Evolutionary conservation across 257 asterid species (phyloP), one percentile per base, ranked within the genome.

Genomic region (Plantago major): DNA sequence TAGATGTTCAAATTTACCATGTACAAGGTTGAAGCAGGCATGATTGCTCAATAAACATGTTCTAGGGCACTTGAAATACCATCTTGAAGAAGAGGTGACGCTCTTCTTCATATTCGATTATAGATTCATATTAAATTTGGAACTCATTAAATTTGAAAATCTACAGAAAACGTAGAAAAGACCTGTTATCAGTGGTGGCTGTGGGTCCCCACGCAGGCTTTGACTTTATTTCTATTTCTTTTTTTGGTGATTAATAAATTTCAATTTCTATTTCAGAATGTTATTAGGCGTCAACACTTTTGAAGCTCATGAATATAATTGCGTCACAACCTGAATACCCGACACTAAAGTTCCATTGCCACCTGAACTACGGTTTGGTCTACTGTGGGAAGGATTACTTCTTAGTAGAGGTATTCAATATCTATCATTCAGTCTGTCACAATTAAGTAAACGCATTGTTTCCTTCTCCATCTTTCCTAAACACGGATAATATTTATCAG

Each of bases 21-120:
- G 15, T 19, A 58, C 67, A 75, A 83, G 96, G 91, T 82, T 54
- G 96, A 85, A 74, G 87, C 84, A 5, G 94, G n/a, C n/a, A n/a
- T n/a, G n/a, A n/a, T n/a, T n/a, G n/a, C n/a, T n/a, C n/a, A n/a
- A n/a, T n/a, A n/a, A 88, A 71, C 81, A 67, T 33, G 82, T 82
- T 46, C 73, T 82, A 74, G 78, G 67, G 76, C 84, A 64, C 91
- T 88, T n/a, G 79, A n/a, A n/a, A n/a, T n/a, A 81, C 76, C 85
- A 79, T 74, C 91, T 84, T 42, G 91, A 85, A 60, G 80, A 69
- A 11, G 87, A 88, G 88, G 96, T 88, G 75, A 45, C 69, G 28
- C 62, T 51, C 19, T 47, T 12, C 65, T 46, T n/a, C 17, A 15
- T 28, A n/a, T 18, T 3, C 18, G 19, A 7, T 48, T n/a, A 13